Evolutionary conservation across 306 rosid genomes (phyloP), one percentile per base, ranked within the genome.

Genomic region (Dalbergia oliveri): DNA sequence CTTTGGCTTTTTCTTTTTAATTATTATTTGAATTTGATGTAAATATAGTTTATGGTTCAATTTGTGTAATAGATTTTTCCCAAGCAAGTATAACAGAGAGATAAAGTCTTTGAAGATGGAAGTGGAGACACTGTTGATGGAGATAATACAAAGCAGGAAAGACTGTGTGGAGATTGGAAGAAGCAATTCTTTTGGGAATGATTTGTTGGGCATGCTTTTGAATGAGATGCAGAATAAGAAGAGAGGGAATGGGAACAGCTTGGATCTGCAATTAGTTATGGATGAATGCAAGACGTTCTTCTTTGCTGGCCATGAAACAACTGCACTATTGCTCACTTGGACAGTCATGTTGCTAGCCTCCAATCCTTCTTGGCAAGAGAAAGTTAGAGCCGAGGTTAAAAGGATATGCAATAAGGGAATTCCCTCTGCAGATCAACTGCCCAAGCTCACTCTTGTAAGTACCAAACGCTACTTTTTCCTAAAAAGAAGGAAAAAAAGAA

Each of bases 261-360:
- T 93, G 16, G 84, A 88, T 71, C 66, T 93, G 76, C 97, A 93
- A 72, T 58, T 87, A 4, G 93, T 96, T 9, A 96, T 91, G 97
- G 99, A 96, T 85, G 94, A 96, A 80, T 96, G 99, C 83, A 96
- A 96, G 54, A 96, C 99, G 12, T 96, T 96, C 80, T 96, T 96
- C 89, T 96, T 96, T 84, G 93, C 99, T 18, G 99, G 99, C 3
- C 97, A 96, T 79, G 99, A 96, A 82, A 93, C 99, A 47, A 90
- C 98, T 5, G 94, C 99, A 0, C 88, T 96, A 4, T 84, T 96
- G 78, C 97, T 96, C 79, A 96, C 94, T 5, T 96, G 99, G 99
- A 88, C 97, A 5, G 85, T 93, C 56, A 96, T 96, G 98, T 78
- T 96, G 75, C 58, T 96, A 0, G 98, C 99, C 9, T 87, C 82